phyloP scores from a whole-genome alignment of 352 stramenopile genomes.

The Pythium aphanidermatum region DNA sequence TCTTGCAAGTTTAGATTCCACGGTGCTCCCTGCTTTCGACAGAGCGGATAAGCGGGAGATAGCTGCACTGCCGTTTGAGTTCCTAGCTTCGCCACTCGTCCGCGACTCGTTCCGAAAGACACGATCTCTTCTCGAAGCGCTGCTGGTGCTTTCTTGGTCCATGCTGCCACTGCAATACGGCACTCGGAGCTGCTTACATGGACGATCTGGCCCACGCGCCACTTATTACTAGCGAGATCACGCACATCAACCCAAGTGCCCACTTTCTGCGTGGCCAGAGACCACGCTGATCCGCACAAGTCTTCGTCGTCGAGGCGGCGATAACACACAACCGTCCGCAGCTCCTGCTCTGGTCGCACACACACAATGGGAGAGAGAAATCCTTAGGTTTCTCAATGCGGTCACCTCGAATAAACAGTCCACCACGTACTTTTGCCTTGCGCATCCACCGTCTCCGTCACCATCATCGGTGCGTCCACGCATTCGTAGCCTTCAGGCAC shows the following conservation, averaged over 20 bases:
- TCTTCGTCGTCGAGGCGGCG: constrained; percentile 61
- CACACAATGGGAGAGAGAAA: constrained; percentile 14
- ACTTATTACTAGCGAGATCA: constrained; percentile 69
- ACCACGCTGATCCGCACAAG: constrained; percentile 61
- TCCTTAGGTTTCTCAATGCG: background rate
- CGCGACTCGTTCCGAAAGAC: constrained; percentile 43
- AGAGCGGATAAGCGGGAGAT: constrained; percentile 74
- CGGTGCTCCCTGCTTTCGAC: constrained; percentile 60
- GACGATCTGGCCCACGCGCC: constrained; percentile 72
- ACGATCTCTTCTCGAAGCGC: constrained; percentile 63
- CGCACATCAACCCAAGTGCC: constrained; percentile 82
- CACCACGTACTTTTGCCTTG: constrained; percentile 26
- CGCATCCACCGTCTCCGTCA: constrained; percentile 25
- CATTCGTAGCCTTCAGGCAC: constrained; percentile 62
- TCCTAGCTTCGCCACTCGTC: constrained; percentile 59
- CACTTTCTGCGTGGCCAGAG: constrained; percentile 51
- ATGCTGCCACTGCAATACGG: constrained; percentile 60
- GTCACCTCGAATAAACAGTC: background rate
- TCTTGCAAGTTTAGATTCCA: constrained; percentile 66
- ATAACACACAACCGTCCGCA: constrained; percentile 70
- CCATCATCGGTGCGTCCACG: constrained; percentile 40
- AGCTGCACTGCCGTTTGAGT: constrained; percentile 73
- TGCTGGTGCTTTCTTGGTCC: constrained; percentile 31
- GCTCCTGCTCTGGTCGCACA: constrained; percentile 21
- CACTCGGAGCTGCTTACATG: constrained; percentile 55